A percentile compares a stretch with the other conserved stretches of the same genome.
phyloP scores from a whole-genome alignment of 140 eudicot genomes.

The Ambrosia hybrid region DNA sequence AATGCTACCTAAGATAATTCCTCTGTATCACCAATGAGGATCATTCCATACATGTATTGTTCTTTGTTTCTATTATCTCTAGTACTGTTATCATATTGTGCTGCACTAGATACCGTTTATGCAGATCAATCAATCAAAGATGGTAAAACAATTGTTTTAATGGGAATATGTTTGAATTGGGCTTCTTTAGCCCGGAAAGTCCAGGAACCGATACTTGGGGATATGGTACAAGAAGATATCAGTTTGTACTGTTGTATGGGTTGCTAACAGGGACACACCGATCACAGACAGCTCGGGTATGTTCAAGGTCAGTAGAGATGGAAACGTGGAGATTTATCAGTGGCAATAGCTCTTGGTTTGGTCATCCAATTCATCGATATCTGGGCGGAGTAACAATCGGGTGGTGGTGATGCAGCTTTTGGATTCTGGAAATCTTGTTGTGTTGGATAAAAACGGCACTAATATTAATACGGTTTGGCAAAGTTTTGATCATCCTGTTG shows the following conservation, averaged over 20 bases:
- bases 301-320: neutral
- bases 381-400: neutral
- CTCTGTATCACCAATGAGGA: neutral
- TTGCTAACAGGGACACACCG: slow-evolving; percentile 33
- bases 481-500: slow-evolving; percentile 27
- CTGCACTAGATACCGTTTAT: slow-evolving; percentile 10
- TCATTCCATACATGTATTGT: slow-evolving; percentile 10
- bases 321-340: slow-evolving; percentile 4
- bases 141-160: slow-evolving; percentile 22
- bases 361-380: slow-evolving; percentile 19
- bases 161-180: slow-evolving; percentile 20
- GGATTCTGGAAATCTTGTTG: slow-evolving; percentile 30
- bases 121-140: slow-evolving; percentile 18
- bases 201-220: slow-evolving; percentile 37
- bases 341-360: slow-evolving; percentile 10
- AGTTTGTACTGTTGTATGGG: slow-evolving; percentile 25
- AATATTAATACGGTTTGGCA: slow-evolving; percentile 17
- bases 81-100: neutral
- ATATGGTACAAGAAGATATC: slow-evolving; percentile 38
- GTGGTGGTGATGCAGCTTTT: slow-evolving; percentile 13
- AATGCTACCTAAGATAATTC: neutral
- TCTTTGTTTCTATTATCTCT: neutral
- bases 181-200: slow-evolving; percentile 32
- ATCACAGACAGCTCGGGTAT: slow-evolving; percentile 18
- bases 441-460: slow-evolving; percentile 10